Percentiles rank a stretch among this genome's conserved stretches.
These are phyloP conservation scores for Thermoascus crustaceus DNA, from an alignment of 2,329 filamentous ascomycete species.

Conservation along the genomic window DNA sequence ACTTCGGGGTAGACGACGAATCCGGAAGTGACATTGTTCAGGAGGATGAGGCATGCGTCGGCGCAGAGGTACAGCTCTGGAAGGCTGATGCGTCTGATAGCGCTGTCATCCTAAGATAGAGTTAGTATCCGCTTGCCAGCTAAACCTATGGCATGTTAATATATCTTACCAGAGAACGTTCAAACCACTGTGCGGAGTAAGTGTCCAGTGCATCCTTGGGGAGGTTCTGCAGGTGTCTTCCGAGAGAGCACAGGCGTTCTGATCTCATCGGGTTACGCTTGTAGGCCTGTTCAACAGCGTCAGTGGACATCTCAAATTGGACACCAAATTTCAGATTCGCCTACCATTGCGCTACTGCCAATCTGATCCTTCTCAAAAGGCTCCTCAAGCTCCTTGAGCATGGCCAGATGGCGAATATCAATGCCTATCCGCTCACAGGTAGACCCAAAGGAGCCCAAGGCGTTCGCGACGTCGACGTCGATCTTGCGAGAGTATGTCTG, in stretches of 20 bases:
- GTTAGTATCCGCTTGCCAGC: not conserved
- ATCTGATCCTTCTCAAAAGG: conserved; percentile 76
- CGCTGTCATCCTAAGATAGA: conserved; percentile 20
- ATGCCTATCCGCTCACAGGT: conserved; percentile 66
- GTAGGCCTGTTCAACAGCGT: conserved; percentile 49
- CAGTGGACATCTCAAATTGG: conserved; percentile 14
- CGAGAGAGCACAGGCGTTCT: conserved; percentile 53
- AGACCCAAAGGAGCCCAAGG: conserved; percentile 69
- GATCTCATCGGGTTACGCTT: conserved; percentile 53
- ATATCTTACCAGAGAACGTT: conserved; percentile 53
- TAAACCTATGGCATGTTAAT: not conserved
- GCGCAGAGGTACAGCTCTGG: conserved; percentile 61
- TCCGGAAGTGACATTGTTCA: conserved; percentile 58
- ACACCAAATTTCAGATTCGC: conserved; percentile 3
- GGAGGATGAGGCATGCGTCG: conserved; percentile 46
- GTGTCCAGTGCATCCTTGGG: conserved; percentile 55
- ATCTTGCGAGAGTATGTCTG: conserved; percentile 77
- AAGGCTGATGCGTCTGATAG: conserved; percentile 45
- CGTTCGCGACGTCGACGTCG: conserved; percentile 71
- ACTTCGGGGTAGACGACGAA: conserved; percentile 71
- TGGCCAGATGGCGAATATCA: conserved; percentile 66
- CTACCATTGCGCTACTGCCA: conserved; percentile 53
- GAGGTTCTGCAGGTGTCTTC: conserved; percentile 47
- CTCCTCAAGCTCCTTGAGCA: conserved; percentile 77
- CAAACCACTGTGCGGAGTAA: conserved; percentile 66